These are phyloP conservation scores for Chaetomium sp. DNA, from an alignment of 2,329 filamentous ascomycete genomes.

Conservation along the genomic window DNA sequence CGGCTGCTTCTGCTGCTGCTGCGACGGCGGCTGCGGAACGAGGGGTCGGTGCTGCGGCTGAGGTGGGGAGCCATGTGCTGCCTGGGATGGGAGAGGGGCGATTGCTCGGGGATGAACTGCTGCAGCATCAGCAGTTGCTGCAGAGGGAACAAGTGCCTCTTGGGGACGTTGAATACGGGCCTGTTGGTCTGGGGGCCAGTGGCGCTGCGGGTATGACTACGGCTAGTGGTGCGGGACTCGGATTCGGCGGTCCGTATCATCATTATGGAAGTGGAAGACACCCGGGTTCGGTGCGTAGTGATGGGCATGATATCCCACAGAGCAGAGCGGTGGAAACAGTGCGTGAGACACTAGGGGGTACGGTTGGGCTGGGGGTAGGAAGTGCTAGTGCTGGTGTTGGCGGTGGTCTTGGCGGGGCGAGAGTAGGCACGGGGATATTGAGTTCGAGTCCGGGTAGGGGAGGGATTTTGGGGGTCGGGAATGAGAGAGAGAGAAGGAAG, in stretches of 20 bases:
- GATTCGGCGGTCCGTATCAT: not conserved
- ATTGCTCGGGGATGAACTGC: conserved; percentile 1
- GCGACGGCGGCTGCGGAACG: not conserved
- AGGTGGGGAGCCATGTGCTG: not conserved
- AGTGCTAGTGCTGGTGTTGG: too few species aligned
- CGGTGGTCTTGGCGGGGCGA: conserved; percentile 9
- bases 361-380: conserved; percentile 18
- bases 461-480: conserved; percentile 9
- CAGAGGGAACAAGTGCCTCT: too few species aligned
- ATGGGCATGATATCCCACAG: conserved; percentile 49
- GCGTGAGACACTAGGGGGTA: conserved; percentile 39
- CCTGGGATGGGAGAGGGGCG: not conserved
- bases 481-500: conserved; percentile 51
- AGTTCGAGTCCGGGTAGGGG: conserved; percentile 45
- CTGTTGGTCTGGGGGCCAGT: too few species aligned
- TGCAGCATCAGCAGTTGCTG: not conserved
- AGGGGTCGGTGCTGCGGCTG: not conserved
- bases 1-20: conserved; percentile 6
- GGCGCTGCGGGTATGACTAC: too few species aligned
- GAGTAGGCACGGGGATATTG: conserved; percentile 32
- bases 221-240: not conserved
- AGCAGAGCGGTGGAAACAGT: conserved; percentile 56
- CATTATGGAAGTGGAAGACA: conserved; percentile 1
- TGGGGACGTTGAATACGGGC: too few species aligned
- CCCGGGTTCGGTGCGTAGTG: conserved; percentile 34